Evolutionary conservation across 164 flowering plant species (phyloP), one percentile per base, ranked within the genome.

Genomic region (Paratinospora sagittata): DNA sequence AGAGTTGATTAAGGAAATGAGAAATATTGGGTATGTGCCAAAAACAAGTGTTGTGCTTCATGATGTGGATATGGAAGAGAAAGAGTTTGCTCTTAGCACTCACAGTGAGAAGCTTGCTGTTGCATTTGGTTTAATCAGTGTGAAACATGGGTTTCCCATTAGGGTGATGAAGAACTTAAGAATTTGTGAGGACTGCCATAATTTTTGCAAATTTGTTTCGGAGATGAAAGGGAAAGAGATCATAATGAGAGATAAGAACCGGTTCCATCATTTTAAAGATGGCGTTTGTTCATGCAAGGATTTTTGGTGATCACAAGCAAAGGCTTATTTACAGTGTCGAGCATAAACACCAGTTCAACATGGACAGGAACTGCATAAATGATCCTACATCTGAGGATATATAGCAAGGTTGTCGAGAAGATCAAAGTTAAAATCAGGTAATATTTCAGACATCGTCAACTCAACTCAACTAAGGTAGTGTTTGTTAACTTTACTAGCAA

Each of bases 51-150:
- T 75, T 0, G 82, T 72, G 47, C 74, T 79, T 16, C 85, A 82
- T 82, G 87, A 84, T 75, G 83, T 82, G 52, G 84, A 84, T n/a
- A 62, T 72, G 66, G 86, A 81, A 62, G 83, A 80, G 66, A 83
- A 81, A 75, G 81, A 80, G 64, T 78, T 69, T 21, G 37, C 62
- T 27, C 70, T 83, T 10, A 63, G 82, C 6, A 69, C 67, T 68
- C 85, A 82, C 66, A 82, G 87, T 68, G 85, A 84, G 66, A 84
- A 79, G 79, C 80, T 82, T 14, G 84, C 84, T 3, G 70, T 82
- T 57, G 84, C 79, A 65, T 79, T 82, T 79, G 79, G 84, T 27
- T 76, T 84, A 27, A 73, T 82, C 33, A 78, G 72, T 74, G 47
- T 69, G 9, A 69, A 72, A 24, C 63, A 74, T 13, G 78, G 70